A percentile compares a stretch with the other conserved stretches of the same genome.
phyloP scores from a whole-genome alignment of 179 eudicot genomes.

The Camellia oleifera region DNA sequence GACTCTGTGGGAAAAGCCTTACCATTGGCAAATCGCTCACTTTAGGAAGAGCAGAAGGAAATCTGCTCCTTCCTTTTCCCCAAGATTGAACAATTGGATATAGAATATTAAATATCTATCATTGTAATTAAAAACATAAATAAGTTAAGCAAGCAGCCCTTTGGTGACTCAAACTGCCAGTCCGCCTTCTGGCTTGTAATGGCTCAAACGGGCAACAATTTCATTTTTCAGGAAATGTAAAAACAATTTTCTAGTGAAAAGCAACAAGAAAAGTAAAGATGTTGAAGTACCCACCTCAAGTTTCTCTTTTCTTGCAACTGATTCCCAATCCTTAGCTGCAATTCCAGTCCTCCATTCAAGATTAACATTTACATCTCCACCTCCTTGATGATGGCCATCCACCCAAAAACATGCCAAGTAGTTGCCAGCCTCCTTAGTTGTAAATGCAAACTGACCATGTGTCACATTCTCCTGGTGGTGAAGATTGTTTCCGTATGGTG shows the following conservation, averaged over 20 bases:
- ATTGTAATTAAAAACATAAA: no score
- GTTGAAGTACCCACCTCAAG: conserved; percentile 49
- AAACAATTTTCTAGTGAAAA: background rate
- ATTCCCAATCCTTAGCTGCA: conserved; percentile 90
- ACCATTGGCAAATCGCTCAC: no score
- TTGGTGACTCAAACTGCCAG: no score
- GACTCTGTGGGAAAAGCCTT: no score
- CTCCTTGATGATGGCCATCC: conserved; percentile 44
- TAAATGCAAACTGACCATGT: conserved; percentile 86
- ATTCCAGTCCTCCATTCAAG: conserved; percentile 85
- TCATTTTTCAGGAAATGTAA: background rate
- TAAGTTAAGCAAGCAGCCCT: no score
- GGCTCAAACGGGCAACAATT: background rate
- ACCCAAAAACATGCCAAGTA: conserved; percentile 86
- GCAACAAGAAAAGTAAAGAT: background rate
- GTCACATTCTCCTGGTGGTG: conserved; percentile 69
- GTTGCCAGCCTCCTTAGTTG: conserved; percentile 68
- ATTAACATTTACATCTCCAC: conserved; percentile 57
- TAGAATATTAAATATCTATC: no score
- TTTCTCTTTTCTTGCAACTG: conserved; percentile 81
- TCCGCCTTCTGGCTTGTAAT: no score
- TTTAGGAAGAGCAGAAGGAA: no score
- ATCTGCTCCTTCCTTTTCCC: no score
- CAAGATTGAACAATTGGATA: no score
- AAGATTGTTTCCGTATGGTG: conserved; percentile 73